A percentile compares a stretch with the other conserved stretches of the same genome.
These are phyloP conservation scores for Houttuynia cordata DNA, from an alignment of 164 flowering plant genomes.

Conservation along the genomic window DNA sequence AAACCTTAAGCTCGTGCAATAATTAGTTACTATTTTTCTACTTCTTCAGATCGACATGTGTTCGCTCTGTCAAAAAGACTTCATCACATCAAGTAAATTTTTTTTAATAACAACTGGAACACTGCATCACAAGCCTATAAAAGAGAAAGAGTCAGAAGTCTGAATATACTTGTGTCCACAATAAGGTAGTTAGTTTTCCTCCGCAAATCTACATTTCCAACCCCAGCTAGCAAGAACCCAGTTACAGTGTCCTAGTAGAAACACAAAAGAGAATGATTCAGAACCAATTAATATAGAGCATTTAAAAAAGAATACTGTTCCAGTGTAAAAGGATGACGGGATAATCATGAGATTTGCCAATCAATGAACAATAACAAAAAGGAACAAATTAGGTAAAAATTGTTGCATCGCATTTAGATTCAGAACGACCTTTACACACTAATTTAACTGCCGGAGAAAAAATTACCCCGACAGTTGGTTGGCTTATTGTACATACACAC, in stretches of 20 bases:
- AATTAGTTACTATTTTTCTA: too few species aligned
- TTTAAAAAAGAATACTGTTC: not conserved
- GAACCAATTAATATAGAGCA: not conserved
- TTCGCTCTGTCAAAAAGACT: not conserved
- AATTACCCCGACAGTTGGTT: too few species aligned
- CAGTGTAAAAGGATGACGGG: not conserved
- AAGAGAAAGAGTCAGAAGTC: not conserved
- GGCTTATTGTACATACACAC: too few species aligned
- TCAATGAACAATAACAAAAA: too few species aligned
- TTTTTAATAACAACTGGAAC: not conserved
- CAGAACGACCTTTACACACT: too few species aligned
- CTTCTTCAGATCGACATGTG: not conserved
- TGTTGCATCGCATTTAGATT: too few species aligned
- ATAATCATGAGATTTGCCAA: too few species aligned
- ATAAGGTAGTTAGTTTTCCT: constrained; percentile 95
- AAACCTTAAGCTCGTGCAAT: not conserved
- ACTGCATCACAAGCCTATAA: not conserved
- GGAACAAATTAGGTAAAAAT: too few species aligned
- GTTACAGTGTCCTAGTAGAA: constrained; percentile 64
- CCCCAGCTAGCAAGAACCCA: constrained; percentile 95
- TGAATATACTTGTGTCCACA: constrained; percentile 79
- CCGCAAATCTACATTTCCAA: constrained; percentile 90
- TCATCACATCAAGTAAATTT: not conserved
- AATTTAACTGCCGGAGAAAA: too few species aligned
- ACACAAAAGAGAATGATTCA: not conserved